phyloP scores from a whole-genome alignment of 345 rosid species.

The Microcos paniculata region DNA sequence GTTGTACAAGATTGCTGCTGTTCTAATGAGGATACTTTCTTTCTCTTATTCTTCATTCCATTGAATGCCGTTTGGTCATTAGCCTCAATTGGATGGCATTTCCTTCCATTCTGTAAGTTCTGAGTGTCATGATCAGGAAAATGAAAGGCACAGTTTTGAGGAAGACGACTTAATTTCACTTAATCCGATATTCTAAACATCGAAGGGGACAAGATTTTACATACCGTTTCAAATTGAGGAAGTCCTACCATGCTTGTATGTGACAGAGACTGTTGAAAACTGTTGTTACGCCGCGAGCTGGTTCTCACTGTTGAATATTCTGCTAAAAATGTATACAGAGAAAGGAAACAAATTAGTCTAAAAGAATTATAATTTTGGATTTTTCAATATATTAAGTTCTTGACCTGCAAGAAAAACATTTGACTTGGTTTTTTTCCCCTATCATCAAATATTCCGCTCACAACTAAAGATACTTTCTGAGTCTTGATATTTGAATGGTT shows the following conservation, averaged over 20 bases:
- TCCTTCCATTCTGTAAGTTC: slow-evolving; percentile 23
- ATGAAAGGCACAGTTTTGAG: not conserved
- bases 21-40: slow-evolving; percentile 11
- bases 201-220: not conserved
- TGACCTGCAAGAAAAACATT: too few relatives aligned
- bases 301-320: slow-evolving; percentile 22
- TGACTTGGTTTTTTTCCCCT: too few relatives aligned
- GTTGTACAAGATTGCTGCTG: slow-evolving; percentile 19
- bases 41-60: slow-evolving; percentile 30
- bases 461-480: too few relatives aligned
- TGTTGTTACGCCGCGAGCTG: slow-evolving; percentile 19
- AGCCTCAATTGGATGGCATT: slow-evolving; percentile 16
- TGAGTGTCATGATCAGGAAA: slow-evolving; percentile 16
- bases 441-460: too few relatives aligned
- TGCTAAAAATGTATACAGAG: too few relatives aligned
- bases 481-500: too few relatives aligned
- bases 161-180: not conserved
- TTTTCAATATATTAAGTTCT: not conserved
- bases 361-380: not conserved
- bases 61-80: not conserved
- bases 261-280: slow-evolving; percentile 20
- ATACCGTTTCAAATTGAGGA: slow-evolving; percentile 26
- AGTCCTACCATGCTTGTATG: slow-evolving; percentile 11
- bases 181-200: not conserved
- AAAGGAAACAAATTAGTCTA: not conserved